Base-by-base conservation (phyloP, 768 basidiomycete genomes). In the Podaxis sp. region DNA sequence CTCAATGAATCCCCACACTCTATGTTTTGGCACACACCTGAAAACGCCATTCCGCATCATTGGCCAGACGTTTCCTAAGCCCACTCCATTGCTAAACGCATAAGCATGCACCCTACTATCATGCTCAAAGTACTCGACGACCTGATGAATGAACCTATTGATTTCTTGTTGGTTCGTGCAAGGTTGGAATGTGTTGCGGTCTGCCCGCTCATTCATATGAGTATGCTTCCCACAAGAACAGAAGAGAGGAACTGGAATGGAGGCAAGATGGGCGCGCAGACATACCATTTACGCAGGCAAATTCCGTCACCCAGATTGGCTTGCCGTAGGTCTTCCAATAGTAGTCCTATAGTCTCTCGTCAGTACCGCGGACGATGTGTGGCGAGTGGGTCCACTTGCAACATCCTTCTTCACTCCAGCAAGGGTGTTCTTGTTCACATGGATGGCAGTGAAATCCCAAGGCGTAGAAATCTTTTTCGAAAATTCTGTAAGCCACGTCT, bases 221-320 rank as follows among this genome's bases (percentile, higher is more conserved):
- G 5, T 9, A 44, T 44, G 42, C n/a, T 44, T 13, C 6, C 35
- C 16, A 16, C 16, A 4, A 47, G 54, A 48, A 50, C 52, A 4
- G 25, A 37, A 10, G 1, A 38, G 35, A 36, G 23, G 32, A 50
- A n/a, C 18, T 7, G 7, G 10, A 48, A 28, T 14, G 21, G 54
- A 42, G n/a, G 48, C 1, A 37, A 42, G 35, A 14, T 35, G 44
- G 47, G 25, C 47, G 47, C 47, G 38, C 18, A 42, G 14, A 58
- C 68, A 18, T 58, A 77, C 79, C 79, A 53, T 80, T 72, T 35
- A 80, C 79, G 59, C 79, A 81, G 54, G 79, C 79, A 62, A 80
- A 79, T 64, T 81, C 79, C 23, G 79, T 77, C 14, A 81, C 72
- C 79, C 79, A 81, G 56, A 81, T 73, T 1, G 79, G 79, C 67